These are phyloP conservation scores for Leucocoprinus leucothites DNA, from an alignment of 768 basidiomycete genomes.

Conservation along the genomic window DNA sequence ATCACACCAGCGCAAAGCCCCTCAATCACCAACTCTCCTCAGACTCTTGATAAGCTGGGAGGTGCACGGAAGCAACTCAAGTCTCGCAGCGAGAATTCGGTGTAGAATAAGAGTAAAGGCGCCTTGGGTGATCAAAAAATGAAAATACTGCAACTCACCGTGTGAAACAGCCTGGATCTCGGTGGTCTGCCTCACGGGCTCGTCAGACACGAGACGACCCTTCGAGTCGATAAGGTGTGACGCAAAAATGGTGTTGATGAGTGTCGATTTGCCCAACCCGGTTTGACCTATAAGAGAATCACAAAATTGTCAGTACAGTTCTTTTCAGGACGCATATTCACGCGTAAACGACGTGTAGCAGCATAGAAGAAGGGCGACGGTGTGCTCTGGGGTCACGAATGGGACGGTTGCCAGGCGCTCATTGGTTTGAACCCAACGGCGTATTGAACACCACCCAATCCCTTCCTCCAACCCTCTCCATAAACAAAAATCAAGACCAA, in stretches of 20 bases:
- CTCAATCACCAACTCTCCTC: background rate
- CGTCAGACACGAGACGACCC: slow-evolving; percentile 84
- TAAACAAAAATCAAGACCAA: background rate
- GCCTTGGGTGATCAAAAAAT: slow-evolving; percentile 3
- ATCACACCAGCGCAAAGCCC: background rate
- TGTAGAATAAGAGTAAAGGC: too few species aligned
- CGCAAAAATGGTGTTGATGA: slow-evolving; percentile 99
- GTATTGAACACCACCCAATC: too few species aligned
- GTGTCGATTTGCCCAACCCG: slow-evolving; percentile 95
- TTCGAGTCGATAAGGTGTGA: slow-evolving; percentile 98
- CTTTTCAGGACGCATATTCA: background rate
- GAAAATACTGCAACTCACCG: slow-evolving; percentile 50
- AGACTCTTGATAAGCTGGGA: background rate
- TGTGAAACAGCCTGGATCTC: slow-evolving; percentile 95
- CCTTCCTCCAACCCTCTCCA: background rate
- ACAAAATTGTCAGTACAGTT: background rate
- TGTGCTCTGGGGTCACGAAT: background rate
- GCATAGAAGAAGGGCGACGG: background rate
- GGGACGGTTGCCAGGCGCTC: too few species aligned
- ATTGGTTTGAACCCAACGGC: too few species aligned
- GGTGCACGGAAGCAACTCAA: background rate
- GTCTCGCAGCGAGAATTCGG: too few species aligned
- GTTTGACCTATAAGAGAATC: slow-evolving; percentile 71
- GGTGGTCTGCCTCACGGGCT: slow-evolving; percentile 91
- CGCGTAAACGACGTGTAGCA: background rate